Percentiles rank a stretch among this genome's conserved stretches.
phyloP scores from a whole-genome alignment of 78 protist species.

The Parvularia atlantis region DNA sequence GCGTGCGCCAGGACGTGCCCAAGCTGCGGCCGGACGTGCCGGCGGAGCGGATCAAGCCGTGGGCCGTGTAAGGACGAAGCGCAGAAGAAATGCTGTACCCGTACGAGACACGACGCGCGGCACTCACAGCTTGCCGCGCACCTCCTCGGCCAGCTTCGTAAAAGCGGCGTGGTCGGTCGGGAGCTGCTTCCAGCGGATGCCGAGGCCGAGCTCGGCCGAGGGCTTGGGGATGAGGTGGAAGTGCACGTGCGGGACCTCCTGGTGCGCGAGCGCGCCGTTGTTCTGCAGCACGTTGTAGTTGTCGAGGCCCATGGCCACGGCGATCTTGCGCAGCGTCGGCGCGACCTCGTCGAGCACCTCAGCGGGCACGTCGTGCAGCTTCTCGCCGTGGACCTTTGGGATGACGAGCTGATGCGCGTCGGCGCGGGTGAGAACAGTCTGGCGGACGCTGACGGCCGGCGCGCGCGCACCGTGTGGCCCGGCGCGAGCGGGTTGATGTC shows the following conservation, averaged over 20 bases:
- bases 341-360: constrained; percentile 7
- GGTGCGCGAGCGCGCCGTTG: constrained; percentile 23
- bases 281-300: constrained; percentile 31
- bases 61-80: no score
- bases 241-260: constrained; percentile 23
- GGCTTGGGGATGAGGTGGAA: constrained; percentile 23
- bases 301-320: no score
- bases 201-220: background rate
- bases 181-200: background rate
- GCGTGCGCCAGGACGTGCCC: no score
- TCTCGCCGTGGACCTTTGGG: constrained; percentile 1
- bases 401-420: background rate
- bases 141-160: no score
- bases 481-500: background rate
- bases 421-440: background rate
- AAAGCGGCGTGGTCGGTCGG: no score
- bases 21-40: no score
- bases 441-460: background rate
- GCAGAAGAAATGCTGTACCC: no score
- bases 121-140: no score
- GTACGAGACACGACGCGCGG: no score
- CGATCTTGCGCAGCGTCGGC: constrained; percentile 4
- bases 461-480: constrained; percentile 2
- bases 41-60: no score
- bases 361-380: constrained; percentile 11